A percentile compares a stretch with the other conserved stretches of the same genome.
Evolutionary conservation across 495 filamentous ascomycete genomes (phyloP).

Genomic region (Neurospora discreta): DNA sequence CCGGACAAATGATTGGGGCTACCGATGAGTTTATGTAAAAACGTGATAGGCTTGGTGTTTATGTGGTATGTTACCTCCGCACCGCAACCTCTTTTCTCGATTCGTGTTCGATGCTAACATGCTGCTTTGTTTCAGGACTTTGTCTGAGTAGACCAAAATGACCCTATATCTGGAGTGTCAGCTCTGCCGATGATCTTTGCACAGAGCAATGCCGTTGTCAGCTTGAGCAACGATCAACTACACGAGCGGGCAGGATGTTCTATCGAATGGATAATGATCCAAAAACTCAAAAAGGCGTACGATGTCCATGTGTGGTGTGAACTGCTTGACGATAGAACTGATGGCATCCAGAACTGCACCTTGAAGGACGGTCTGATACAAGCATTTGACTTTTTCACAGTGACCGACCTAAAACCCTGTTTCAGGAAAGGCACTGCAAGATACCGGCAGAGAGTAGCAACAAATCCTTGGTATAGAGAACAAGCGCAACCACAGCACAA

Average conservation of each 20-base stretch:
- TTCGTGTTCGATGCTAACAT: not conserved
- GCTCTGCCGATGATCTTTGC: constrained; percentile 17
- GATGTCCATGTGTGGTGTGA: constrained; percentile 15
- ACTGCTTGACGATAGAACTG: not conserved
- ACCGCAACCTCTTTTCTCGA: not conserved
- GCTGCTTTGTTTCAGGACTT: constrained; percentile 8
- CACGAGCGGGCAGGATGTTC: constrained; percentile 16
- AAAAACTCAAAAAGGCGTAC: constrained; percentile 3
- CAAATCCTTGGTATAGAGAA: not conserved
- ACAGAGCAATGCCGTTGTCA: constrained; percentile 20
- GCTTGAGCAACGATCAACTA: constrained; percentile 9
- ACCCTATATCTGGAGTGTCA: constrained; percentile 11
- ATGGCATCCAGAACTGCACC: not conserved
- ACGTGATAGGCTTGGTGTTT: constrained; percentile 11
- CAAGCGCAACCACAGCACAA: not conserved
- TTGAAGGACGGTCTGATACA: constrained; percentile 2
- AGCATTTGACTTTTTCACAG: constrained; percentile 12
- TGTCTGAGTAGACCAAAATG: constrained; percentile 18
- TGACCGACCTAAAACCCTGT: constrained; percentile 16
- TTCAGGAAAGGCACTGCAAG: constrained; percentile 15
- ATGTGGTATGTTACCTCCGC: constrained; percentile 11
- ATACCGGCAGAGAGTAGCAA: not conserved
- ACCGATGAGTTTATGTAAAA: constrained; percentile 10
- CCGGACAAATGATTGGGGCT: constrained; percentile 10
- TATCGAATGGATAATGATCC: constrained; percentile 12